phyloP scores from a whole-genome alignment of 2,329 filamentous ascomycete species.

The Uncinocarpus reesii region DNA sequence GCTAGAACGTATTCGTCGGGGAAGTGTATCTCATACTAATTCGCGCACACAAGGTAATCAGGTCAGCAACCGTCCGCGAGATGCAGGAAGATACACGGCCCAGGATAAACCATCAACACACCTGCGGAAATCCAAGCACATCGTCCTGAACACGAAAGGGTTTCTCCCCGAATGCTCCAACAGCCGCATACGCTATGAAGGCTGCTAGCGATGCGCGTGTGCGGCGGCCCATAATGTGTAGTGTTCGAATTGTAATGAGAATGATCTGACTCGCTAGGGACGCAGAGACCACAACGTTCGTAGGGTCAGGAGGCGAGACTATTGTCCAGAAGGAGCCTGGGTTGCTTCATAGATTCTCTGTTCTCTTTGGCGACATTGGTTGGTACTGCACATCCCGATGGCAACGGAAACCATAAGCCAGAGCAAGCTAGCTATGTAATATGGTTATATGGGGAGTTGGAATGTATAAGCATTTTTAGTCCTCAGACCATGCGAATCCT shows the following conservation, averaged over 20 bases:
- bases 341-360: background rate
- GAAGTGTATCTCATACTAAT: constrained; percentile 70
- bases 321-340: background rate
- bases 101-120: constrained; percentile 32
- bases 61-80: background rate
- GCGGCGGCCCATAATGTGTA: constrained; percentile 9
- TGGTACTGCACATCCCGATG: background rate
- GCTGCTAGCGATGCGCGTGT: constrained; percentile 18
- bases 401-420: background rate
- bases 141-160: constrained; percentile 83
- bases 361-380: background rate
- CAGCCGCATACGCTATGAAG: constrained; percentile 25
- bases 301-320: background rate
- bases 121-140: constrained; percentile 75
- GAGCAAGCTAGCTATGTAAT: background rate
- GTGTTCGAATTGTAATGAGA: background rate
- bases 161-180: constrained; percentile 43
- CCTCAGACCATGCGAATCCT: background rate
- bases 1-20: constrained; percentile 62
- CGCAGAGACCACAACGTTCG: background rate
- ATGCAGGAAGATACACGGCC: background rate
- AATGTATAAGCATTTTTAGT: background rate
- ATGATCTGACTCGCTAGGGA: background rate
- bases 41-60: background rate
- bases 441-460: too few species aligned